Percentiles rank a stretch among this genome's conserved stretches.
Evolutionary conservation across 2,329 filamentous ascomycete species (phyloP).

Genomic region (Ophiostoma montium): DNA sequence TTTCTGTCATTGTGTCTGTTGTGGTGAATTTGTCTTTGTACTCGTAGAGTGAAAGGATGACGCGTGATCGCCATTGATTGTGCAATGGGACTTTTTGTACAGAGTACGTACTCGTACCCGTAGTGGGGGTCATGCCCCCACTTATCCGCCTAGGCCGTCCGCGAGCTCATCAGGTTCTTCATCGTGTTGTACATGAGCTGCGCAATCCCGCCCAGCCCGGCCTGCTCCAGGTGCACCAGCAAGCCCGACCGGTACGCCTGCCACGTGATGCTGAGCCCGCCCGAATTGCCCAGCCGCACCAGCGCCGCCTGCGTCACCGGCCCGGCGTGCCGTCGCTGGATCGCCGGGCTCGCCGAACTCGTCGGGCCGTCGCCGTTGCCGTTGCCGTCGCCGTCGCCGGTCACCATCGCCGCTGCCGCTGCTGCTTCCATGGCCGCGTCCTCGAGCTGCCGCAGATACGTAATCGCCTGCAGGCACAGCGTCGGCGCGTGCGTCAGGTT

Average conservation of each 20-base stretch:
- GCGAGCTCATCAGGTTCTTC: slow-evolving; percentile 50
- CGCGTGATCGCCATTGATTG: no score
- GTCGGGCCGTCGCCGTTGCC: no score
- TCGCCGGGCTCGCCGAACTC: no score
- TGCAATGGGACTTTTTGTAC: no score
- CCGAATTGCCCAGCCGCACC: slow-evolving; percentile 43
- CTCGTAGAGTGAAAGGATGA: no score
- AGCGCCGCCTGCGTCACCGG: slow-evolving; percentile 59
- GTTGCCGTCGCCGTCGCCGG: no score
- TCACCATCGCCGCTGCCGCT: background rate
- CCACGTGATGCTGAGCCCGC: slow-evolving; percentile 55
- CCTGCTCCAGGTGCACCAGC: slow-evolving; percentile 49
- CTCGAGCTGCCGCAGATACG: slow-evolving; percentile 41
- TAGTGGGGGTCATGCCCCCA: no score
- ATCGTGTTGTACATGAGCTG: slow-evolving; percentile 70
- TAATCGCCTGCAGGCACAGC: slow-evolving; percentile 40
- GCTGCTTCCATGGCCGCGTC: slow-evolving; percentile 32
- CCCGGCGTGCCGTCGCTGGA: slow-evolving; percentile 42
- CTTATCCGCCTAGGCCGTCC: background rate
- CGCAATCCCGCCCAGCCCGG: slow-evolving; percentile 51
- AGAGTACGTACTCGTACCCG: no score
- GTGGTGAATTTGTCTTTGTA: background rate
- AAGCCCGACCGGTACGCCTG: slow-evolving; percentile 63
- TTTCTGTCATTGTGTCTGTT: slow-evolving; percentile 4
- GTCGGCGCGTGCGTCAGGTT: slow-evolving; percentile 45